phyloP scores from a whole-genome alignment of 2,329 filamentous ascomycete species.

The Scedosporium dehoogii region DNA sequence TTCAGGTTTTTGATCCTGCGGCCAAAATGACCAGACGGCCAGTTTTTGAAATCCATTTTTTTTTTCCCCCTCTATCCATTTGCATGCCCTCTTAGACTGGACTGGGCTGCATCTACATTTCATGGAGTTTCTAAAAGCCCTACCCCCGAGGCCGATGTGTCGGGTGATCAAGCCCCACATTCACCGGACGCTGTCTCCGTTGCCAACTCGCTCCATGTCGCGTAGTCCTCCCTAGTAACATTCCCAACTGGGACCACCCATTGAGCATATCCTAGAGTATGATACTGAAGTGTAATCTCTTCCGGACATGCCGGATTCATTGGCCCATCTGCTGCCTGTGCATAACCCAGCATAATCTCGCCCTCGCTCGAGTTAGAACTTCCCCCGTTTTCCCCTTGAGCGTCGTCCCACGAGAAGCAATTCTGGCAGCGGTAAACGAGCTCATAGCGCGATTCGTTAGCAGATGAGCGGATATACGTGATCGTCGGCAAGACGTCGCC shows the following conservation, averaged over 20 bases:
- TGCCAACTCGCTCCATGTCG: neutral
- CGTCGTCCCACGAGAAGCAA: conserved; percentile 38
- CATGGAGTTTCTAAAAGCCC: too few species aligned
- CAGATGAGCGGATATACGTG: conserved; percentile 46
- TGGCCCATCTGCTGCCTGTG: conserved; percentile 35
- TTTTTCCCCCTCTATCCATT: too few species aligned
- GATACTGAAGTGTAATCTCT: conserved; percentile 19
- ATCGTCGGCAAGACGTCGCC: conserved; percentile 36
- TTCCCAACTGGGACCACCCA: neutral
- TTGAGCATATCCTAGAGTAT: conserved; percentile 1
- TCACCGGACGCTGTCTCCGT: neutral
- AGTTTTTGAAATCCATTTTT: too few species aligned
- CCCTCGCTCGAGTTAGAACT: conserved; percentile 33
- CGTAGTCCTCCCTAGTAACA: neutral
- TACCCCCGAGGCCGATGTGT: too few species aligned
- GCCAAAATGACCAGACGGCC: too few species aligned
- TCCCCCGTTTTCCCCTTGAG: conserved; percentile 25
- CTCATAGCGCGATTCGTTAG: conserved; percentile 49
- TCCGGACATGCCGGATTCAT: conserved; percentile 30
- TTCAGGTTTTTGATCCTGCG: too few species aligned
- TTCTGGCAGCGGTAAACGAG: conserved; percentile 30
- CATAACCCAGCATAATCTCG: conserved; percentile 43
- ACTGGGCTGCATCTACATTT: too few species aligned
- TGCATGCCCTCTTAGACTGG: too few species aligned
- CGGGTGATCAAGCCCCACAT: neutral